phyloP scores from a whole-genome alignment of 441 rosid species.

The Geranium incanum region DNA sequence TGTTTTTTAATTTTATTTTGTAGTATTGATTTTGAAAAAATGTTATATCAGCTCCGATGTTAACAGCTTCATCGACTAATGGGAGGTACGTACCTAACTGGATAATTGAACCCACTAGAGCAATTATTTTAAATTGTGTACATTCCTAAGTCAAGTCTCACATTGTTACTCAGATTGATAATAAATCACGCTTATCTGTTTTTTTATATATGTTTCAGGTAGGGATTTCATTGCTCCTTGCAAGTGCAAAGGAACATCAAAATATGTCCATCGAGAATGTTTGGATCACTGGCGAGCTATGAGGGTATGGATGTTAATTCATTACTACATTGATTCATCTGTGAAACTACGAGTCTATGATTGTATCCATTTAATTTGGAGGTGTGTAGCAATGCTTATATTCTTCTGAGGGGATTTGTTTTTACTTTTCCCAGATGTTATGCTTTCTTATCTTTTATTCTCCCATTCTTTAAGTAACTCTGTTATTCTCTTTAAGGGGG shows the following conservation, averaged over 20 bases:
- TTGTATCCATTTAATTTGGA: neutral
- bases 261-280: constrained; percentile 95
- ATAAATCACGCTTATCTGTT: constrained; percentile 12
- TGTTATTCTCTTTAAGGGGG: neutral
- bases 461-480: neutral
- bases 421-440: neutral
- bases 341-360: neutral
- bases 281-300: constrained; percentile 98
- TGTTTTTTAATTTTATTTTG: neutral
- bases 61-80: neutral
- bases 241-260: constrained; percentile 96
- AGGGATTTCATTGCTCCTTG: constrained; percentile 99
- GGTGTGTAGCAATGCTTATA: neutral
- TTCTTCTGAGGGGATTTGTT: neutral
- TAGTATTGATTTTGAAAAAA: neutral
- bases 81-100: neutral
- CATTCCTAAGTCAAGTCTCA: neutral
- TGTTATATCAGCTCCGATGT: neutral
- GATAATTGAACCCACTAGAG: neutral
- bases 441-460: neutral
- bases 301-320: constrained; percentile 35
- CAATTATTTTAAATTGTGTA: neutral
- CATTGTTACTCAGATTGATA: neutral
- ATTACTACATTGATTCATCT: neutral
- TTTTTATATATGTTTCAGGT: constrained; percentile 39